Conservation (phyloP, 1,284 basidiomycete species). For the Xerocomus amazonicus region DNA sequence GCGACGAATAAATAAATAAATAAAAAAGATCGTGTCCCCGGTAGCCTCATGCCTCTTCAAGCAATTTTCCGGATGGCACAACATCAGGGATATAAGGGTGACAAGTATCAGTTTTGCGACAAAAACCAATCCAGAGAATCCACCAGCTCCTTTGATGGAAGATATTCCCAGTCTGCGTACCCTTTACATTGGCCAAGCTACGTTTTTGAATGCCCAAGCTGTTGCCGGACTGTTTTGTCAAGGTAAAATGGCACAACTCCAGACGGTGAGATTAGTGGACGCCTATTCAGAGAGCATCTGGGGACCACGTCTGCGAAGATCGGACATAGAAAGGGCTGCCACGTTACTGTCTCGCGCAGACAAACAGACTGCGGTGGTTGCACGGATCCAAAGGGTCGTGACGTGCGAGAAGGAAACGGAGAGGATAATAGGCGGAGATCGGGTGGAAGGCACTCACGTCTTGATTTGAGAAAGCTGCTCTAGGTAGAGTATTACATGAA, state of each 20-base stretch:
- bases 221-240: slow-evolving; percentile 39
- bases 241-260: slow-evolving; percentile 29
- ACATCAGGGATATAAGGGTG: slow-evolving; percentile 44
- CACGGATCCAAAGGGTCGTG: slow-evolving; percentile 39
- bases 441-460: slow-evolving; percentile 36
- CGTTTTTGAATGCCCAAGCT: slow-evolving; percentile 39
- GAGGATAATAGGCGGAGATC: slow-evolving; percentile 54
- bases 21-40: slow-evolving; percentile 44
- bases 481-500: slow-evolving; percentile 7
- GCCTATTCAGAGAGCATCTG: slow-evolving; percentile 55
- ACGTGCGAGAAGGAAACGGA: slow-evolving; percentile 51
- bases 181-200: slow-evolving; percentile 48
- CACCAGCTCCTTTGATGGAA: slow-evolving; percentile 30
- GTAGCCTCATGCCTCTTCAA: slow-evolving; percentile 43
- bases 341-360: slow-evolving; percentile 2
- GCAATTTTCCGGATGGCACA: slow-evolving; percentile 43
- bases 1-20: not conserved
- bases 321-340: slow-evolving; percentile 39
- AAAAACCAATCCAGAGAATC: slow-evolving; percentile 1
- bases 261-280: slow-evolving; percentile 46
- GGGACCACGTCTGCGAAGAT: slow-evolving; percentile 43
- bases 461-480: slow-evolving; percentile 19
- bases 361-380: slow-evolving; percentile 21
- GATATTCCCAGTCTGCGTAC: slow-evolving; percentile 39
- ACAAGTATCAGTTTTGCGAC: slow-evolving; percentile 41